Percentiles rank a stretch among this genome's conserved stretches.
Conservation (phyloP, 306 rosid genomes). For the Cucurbita ficifolia region DNA sequence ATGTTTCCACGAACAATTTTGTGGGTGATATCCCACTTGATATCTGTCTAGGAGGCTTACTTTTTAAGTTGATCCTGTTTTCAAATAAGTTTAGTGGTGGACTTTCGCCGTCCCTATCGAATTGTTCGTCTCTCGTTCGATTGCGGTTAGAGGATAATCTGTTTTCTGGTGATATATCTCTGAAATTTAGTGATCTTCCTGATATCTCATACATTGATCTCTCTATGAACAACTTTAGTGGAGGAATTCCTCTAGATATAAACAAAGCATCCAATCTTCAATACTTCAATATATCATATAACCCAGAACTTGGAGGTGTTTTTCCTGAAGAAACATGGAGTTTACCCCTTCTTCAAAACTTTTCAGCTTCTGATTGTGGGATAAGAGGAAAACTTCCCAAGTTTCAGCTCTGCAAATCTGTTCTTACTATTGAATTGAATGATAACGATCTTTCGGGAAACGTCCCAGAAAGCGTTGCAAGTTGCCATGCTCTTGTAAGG, state of each 20-base stretch:
- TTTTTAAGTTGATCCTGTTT: slow-evolving; percentile 62
- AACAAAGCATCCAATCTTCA: slow-evolving; percentile 43
- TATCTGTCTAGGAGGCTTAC: slow-evolving; percentile 42
- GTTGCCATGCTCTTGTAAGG: slow-evolving; percentile 41
- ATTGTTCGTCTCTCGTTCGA: slow-evolving; percentile 83
- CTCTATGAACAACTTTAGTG: slow-evolving; percentile 51
- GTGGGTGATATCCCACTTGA: slow-evolving; percentile 53
- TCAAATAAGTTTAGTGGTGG: slow-evolving; percentile 59
- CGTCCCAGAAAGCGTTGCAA: slow-evolving; percentile 39
- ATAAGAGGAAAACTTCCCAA: slow-evolving; percentile 46
- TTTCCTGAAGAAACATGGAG: slow-evolving; percentile 53
- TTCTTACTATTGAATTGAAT: slow-evolving; percentile 44
- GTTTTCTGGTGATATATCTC: slow-evolving; percentile 50
- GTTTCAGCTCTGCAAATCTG: slow-evolving; percentile 44
- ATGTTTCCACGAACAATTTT: slow-evolving; percentile 64
- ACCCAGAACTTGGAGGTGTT: slow-evolving; percentile 38
- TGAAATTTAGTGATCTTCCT: slow-evolving; percentile 43
- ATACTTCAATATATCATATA: slow-evolving; percentile 59
- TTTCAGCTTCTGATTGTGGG: slow-evolving; percentile 66
- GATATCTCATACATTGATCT: slow-evolving; percentile 57
- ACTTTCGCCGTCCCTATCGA: slow-evolving; percentile 41
- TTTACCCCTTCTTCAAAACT: slow-evolving; percentile 46
- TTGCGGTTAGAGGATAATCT: slow-evolving; percentile 74
- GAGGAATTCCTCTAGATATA: slow-evolving; percentile 69
- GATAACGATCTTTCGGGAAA: slow-evolving; percentile 44